Conservation (phyloP, 768 basidiomycete genomes). For the Pleurotus cornucopiae region DNA sequence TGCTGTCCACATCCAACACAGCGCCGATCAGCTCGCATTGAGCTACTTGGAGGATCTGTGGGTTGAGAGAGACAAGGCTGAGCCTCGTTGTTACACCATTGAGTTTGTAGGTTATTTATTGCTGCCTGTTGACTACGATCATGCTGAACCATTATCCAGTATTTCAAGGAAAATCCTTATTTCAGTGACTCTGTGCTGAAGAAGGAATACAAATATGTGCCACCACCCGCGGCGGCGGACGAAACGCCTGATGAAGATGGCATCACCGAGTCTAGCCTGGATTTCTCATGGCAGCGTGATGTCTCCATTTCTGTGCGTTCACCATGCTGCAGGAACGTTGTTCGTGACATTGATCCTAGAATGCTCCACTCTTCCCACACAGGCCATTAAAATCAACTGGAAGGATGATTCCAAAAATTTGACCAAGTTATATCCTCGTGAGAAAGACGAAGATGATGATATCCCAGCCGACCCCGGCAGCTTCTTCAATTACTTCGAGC, state of each 20-base stretch:
- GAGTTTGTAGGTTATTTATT: constrained; percentile 70
- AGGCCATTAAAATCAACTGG: constrained; percentile 76
- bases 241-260: constrained; percentile 71
- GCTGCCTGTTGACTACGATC: neutral
- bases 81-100: constrained; percentile 78
- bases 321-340: constrained; percentile 2
- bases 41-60: constrained; percentile 84
- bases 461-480: constrained; percentile 65
- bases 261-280: constrained; percentile 71
- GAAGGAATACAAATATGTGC: constrained; percentile 76
- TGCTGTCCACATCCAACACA: constrained; percentile 64
- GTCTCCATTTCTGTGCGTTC: constrained; percentile 59
- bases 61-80: constrained; percentile 67
- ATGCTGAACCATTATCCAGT: constrained; percentile 29
- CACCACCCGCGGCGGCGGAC: constrained; percentile 44
- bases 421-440: constrained; percentile 74
- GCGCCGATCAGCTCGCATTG: constrained; percentile 76
- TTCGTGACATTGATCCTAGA: constrained; percentile 2
- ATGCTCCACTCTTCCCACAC: constrained; percentile 4
- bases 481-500: constrained; percentile 87
- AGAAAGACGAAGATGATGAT: constrained; percentile 54
- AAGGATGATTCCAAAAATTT: constrained; percentile 74
- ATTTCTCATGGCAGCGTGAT: constrained; percentile 78
- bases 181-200: constrained; percentile 73
- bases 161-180: constrained; percentile 85